Evolutionary conservation across 2,329 filamentous ascomycete species (phyloP), one percentile per base, ranked within the genome.

Genomic region (Fusarium sp.): DNA sequence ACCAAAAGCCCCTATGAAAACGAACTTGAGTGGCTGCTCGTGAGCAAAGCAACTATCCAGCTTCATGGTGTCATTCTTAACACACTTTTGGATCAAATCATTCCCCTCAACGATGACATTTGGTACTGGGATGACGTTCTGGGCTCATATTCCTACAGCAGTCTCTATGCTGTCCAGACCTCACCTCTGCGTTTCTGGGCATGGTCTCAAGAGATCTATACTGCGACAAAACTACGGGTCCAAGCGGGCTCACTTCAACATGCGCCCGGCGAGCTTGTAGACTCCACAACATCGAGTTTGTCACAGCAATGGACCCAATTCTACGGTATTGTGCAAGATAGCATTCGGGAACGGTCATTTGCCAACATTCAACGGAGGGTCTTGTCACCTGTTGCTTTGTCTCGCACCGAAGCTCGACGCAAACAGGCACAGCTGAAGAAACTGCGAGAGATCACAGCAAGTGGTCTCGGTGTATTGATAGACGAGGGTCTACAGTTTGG

Each of bases 41-140:
- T 97, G 31, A 93, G 92, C 80, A 99, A 98, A 79, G 94, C 94
- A 6, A 93, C 94, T 0, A 89, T 94, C n/a, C 95, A 98, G 76
- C 90, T 92, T 2, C 97, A 97, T 75, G 95, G 95, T 6, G 82
- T 93, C 49, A 86, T 97, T 40, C 83, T 98, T 71, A 90, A 90
- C 71, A 89, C 88, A 0, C 85, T 98, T 5, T 81, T 98, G 13
- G 91, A 95, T 57, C 92, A 96, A 73, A 97, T 94, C 13, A 89
- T 95, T 13, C 91, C 91, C 1, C 80, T 99, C 19, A 92, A 90
- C 73, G 91, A 97, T 69, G 94, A 97, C 72, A 91, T 97, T 24
- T 94, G 92, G 89, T 98, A 98, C 78, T 99, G 96, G 96, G 93
- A 97, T 75, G 92, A 96, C 70, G 87, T 98, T 3, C 82, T 97